Percentiles rank a stretch among this genome's conserved stretches.
phyloP scores from a whole-genome alignment of 345 rosid genomes.

The Lepidium didymum region DNA sequence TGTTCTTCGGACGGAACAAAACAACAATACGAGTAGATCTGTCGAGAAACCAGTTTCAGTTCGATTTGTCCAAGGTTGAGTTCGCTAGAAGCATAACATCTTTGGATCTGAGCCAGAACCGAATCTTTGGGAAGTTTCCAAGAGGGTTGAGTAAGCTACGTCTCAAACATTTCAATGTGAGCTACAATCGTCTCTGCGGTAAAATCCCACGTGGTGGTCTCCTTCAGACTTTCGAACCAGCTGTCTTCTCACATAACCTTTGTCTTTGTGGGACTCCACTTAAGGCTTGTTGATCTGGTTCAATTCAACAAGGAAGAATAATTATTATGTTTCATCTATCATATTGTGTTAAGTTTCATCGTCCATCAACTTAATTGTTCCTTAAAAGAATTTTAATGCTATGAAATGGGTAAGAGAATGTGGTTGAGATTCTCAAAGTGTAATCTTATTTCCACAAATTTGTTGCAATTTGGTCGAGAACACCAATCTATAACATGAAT shows the following conservation, averaged over 20 bases:
- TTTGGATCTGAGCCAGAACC: constrained; percentile 61
- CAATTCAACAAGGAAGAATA: background rate
- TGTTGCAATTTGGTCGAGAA: no score
- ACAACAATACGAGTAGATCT: constrained; percentile 37
- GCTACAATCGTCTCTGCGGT: constrained; percentile 70
- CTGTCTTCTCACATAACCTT: constrained; percentile 46
- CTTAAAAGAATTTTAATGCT: background rate
- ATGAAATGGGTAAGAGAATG: background rate
- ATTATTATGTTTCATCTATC: background rate
- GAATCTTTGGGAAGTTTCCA: constrained; percentile 55
- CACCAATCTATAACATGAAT: no score
- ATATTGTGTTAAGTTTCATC: background rate
- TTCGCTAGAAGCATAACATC: constrained; percentile 34
- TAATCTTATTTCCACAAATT: no score
- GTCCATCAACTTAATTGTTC: background rate
- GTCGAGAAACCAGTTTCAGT: constrained; percentile 55
- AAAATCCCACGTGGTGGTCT: constrained; percentile 59
- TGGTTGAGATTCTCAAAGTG: background rate
- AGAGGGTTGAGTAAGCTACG: constrained; percentile 24
- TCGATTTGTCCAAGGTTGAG: constrained; percentile 51
- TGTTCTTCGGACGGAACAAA: constrained; percentile 62
- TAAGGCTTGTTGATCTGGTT: constrained; percentile 30
- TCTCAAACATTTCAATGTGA: constrained; percentile 49
- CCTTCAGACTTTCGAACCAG: constrained; percentile 51
- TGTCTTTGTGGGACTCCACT: constrained; percentile 86